These are phyloP conservation scores for Thraustochytrium sp. DNA, from an alignment of 352 stramenopile genomes.

Conservation along the genomic window DNA sequence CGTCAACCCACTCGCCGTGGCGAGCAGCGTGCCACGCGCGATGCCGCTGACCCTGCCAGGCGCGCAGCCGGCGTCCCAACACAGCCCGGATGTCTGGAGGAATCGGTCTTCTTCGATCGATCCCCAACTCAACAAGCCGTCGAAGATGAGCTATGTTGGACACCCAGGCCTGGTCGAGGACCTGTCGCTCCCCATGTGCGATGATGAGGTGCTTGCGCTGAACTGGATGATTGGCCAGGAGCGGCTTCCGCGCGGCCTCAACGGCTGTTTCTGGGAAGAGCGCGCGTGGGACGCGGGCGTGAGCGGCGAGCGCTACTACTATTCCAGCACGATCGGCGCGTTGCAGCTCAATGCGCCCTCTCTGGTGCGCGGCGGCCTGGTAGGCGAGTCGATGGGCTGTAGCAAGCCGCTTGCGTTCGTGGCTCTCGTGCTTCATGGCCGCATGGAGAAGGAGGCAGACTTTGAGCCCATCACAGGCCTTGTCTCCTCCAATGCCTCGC, in stretches of 20 bases:
- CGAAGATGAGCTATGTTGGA: too few relatives aligned
- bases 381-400: conserved; percentile 34
- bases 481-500: background rate
- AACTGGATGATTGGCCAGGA: conserved; percentile 39
- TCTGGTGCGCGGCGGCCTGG: conserved; percentile 20
- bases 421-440: background rate
- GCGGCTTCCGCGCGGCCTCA: background rate
- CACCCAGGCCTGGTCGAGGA: background rate
- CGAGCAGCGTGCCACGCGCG: too few relatives aligned
- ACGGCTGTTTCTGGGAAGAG: conserved; percentile 33
- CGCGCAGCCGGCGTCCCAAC: too few relatives aligned
- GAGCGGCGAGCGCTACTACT: background rate
- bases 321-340: background rate
- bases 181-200: background rate
- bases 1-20: too few relatives aligned
- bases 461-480: background rate
- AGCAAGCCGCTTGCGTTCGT: conserved; percentile 32
- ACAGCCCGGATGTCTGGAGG: too few relatives aligned
- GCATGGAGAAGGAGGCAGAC: background rate
- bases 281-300: background rate
- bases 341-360: background rate
- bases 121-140: too few relatives aligned
- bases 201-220: conserved; percentile 26
- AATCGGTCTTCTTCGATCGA: too few relatives aligned
- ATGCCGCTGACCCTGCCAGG: too few relatives aligned